Evolutionary conservation across 2,329 filamentous ascomycete genomes (phyloP).

Genomic region (Neonectria ditissima): DNA sequence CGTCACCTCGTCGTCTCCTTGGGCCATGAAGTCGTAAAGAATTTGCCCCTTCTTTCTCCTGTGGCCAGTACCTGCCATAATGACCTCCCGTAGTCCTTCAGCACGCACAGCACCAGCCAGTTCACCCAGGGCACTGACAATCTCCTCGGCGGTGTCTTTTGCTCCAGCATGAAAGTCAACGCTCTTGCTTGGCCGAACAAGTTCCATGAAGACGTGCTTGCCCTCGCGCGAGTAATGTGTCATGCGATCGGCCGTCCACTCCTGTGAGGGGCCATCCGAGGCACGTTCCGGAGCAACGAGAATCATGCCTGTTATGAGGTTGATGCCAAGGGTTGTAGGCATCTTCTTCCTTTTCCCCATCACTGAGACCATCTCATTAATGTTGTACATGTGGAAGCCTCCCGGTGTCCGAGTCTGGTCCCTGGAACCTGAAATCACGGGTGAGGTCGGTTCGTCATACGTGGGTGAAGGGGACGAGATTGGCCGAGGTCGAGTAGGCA

Average conservation of each 20-base stretch:
- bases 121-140: conserved; percentile 88
- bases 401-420: conserved; percentile 73
- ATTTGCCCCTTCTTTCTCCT: conserved; percentile 90
- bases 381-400: conserved; percentile 94
- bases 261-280: conserved; percentile 84
- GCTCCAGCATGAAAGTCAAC: conserved; percentile 97
- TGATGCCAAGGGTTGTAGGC: conserved; percentile 96
- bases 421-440: conserved; percentile 36
- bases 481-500: conserved; percentile 53
- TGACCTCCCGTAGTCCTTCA: conserved; percentile 86
- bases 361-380: conserved; percentile 96
- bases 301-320: conserved; percentile 87
- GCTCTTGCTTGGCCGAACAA: conserved; percentile 92
- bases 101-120: conserved; percentile 86
- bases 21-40: conserved; percentile 95
- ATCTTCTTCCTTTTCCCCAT: conserved; percentile 98
- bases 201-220: conserved; percentile 96
- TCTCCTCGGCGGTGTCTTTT: conserved; percentile 96
- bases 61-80: conserved; percentile 82
- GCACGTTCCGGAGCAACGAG: conserved; percentile 90
- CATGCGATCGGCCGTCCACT: conserved; percentile 95
- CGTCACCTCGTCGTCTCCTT: conserved; percentile 95
- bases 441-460: conserved; percentile 40
- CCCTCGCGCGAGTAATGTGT: conserved; percentile 98
- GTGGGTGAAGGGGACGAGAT: conserved; percentile 36